Base-by-base conservation (phyloP, 345 rosid species). In the Aquilaria yunnanensis region DNA sequence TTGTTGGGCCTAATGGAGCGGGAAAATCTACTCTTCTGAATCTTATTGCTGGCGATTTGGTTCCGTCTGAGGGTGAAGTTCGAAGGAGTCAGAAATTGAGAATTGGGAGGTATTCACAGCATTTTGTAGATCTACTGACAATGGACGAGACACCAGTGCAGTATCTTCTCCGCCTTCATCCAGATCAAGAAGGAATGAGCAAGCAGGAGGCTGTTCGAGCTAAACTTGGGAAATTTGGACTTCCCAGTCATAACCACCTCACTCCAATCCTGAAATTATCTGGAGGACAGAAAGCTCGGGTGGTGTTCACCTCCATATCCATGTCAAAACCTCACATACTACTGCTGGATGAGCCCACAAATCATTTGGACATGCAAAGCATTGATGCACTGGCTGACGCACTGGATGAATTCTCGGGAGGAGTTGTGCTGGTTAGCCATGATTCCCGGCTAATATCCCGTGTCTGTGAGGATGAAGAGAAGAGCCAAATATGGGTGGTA, bases 181-280 rank as follows among this genome's bases (percentile, higher is more conserved):
- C 99, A 2, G 97, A 88, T 46, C 97, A 94, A 76, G 96, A 90
- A 65, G 97, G 97, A 52, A 81, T 85, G 14, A 90, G 99, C 78
- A 93, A 90, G 70, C 97, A 88, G 77, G 99, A 94, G 70, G 95
- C 97, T 0, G 96, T 94, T 14, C 85, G 97, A 8, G 99, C 97
- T 12, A 88, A 90, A 78, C 92, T 94, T 5, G 99, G 99, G 34
- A 94, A 88, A 57, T 94, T 82, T 65, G 99, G 99, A 51, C 89
- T 94, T 3, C 89, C 92, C 32, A 88, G 95, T 72, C 90, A 94
- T 74, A 88, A 88, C 65, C 98, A 93, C 63, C 82, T 90, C 23
- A 79, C 92, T 59, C 97, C 98, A 32, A 93, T 93, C 46, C 87
- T 80, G 10, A 93, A 90, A 69, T 63, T 88, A 66, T 93, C 97